phyloP scores from a whole-genome alignment of 495 filamentous ascomycete genomes.

The Beverwykella pulmonaria region DNA sequence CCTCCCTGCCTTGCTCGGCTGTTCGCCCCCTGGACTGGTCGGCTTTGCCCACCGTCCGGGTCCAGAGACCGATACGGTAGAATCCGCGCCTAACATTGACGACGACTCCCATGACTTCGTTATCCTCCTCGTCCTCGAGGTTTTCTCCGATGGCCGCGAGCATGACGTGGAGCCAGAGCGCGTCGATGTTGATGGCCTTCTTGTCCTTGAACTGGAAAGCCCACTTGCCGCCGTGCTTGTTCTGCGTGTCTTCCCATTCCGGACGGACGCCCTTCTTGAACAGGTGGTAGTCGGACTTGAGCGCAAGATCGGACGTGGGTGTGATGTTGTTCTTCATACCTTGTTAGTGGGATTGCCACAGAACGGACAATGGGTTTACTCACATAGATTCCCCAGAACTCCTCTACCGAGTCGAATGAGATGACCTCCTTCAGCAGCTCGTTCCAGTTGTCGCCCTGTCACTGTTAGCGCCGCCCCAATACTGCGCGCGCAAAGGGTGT shows the following conservation, averaged over 20 bases:
- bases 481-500: constrained; percentile 18
- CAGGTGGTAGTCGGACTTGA: constrained; percentile 98
- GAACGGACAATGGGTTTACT: constrained; percentile 46
- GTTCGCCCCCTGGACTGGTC: constrained; percentile 70
- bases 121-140: constrained; percentile 85
- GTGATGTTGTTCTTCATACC: constrained; percentile 90
- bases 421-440: constrained; percentile 98
- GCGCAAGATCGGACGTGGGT: constrained; percentile 87
- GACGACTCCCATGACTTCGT: constrained; percentile 98
- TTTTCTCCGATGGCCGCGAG: constrained; percentile 96
- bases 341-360: constrained; percentile 29
- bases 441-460: constrained; percentile 94
- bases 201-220: constrained; percentile 96
- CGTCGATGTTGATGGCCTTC: constrained; percentile 85
- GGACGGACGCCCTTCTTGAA: constrained; percentile 97
- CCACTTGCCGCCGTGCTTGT: constrained; percentile 99
- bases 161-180: constrained; percentile 96
- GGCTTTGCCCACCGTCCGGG: constrained; percentile 82
- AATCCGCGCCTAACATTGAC: constrained; percentile 98
- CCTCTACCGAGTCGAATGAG: constrained; percentile 96
- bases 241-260: constrained; percentile 97
- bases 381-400: constrained; percentile 99
- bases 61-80: constrained; percentile 94
- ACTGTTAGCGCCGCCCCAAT: constrained; percentile 13
- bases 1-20: constrained; percentile 77